Base-by-base conservation (phyloP, 202 grass and related monocot species). In the Hordeum pubiflorum region DNA sequence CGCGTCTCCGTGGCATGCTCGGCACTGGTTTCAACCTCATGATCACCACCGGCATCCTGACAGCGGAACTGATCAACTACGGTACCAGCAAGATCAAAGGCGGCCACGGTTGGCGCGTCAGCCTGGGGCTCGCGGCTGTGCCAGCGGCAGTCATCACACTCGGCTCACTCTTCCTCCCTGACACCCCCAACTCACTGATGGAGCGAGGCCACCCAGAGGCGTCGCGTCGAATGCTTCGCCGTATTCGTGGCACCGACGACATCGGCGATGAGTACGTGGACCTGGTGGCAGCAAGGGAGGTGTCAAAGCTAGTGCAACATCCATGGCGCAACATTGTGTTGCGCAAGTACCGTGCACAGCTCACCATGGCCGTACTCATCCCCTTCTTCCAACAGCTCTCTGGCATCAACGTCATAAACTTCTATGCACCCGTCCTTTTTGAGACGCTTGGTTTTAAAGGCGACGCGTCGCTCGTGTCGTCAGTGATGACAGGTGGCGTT, bases 381-480 rank as follows among this genome's bases (percentile, higher is more conserved):
- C 69, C 69, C 3, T 14, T 72, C 7, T 24, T 72, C 22, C 91
- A 93, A 63, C 88, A 93, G 79, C 63, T 93, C 39, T 91, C 88
- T 0, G 91, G 88, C 15, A 93, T 93, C 80, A 93, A 93, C 50
- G 91, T 91, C 40, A 93, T 93, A 79, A 93, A 91, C 88, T 93
- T 93, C 76, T 93, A 93, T 40, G 86, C 88, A 21, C 88, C 91
- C 0, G 91, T 93, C 15, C 76, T 93, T 6, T 93, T 93, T 82
- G 86, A 93, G 88, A 93, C 91, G 0, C 83, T 91, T 0, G 85
- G 91, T 0, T 93, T 93, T 69, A 85, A 85, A 46, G 87, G 82
- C 58, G 46, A 77, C 0, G 82, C 85, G 2, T 72, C 85, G 24
- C 91, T 93, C n/a, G 88, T 90, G 69, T 93, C 91, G 0, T 85